Evolutionary conservation across 805 yeast genomes (phyloP).

Genomic region (Suhomyces tanzawaensis): DNA sequence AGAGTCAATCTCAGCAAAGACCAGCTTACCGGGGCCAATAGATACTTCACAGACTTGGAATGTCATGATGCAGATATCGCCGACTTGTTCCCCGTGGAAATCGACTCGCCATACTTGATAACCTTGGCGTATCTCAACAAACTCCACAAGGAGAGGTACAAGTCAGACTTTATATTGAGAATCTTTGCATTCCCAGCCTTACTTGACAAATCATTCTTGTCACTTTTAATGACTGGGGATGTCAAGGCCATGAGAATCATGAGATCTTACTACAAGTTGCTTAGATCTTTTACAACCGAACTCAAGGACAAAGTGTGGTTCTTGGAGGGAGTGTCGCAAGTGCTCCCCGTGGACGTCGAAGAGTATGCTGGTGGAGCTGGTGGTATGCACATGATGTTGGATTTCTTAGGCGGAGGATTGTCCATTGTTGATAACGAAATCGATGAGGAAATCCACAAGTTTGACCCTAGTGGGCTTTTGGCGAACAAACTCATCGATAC

Average conservation of each 20-base stretch:
- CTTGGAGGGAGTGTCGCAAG: constrained; percentile 84
- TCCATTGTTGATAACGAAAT: constrained; percentile 37
- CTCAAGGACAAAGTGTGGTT: constrained; percentile 93
- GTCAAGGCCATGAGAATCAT: constrained; percentile 85
- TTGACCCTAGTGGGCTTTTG: constrained; percentile 44
- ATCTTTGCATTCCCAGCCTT: constrained; percentile 93
- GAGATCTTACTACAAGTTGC: constrained; percentile 79
- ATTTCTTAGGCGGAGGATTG: constrained; percentile 72
- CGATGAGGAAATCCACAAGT: constrained; percentile 38
- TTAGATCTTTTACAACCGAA: constrained; percentile 78
- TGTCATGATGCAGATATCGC: constrained; percentile 86
- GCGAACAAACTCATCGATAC: constrained; percentile 52
- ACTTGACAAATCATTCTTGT: constrained; percentile 75
- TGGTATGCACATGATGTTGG: constrained; percentile 90
- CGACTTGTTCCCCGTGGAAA: constrained; percentile 82
- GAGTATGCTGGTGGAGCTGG: constrained; percentile 84
- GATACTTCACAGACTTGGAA: constrained; percentile 54
- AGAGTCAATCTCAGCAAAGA: constrained; percentile 27
- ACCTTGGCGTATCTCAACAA: constrained; percentile 84
- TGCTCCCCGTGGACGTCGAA: constrained; percentile 88
- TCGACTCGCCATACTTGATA: constrained; percentile 81
- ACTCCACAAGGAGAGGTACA: constrained; percentile 74
- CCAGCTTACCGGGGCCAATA: constrained; percentile 21
- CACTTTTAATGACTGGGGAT: constrained; percentile 80
- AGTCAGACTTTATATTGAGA: constrained; percentile 80